Percentiles rank a stretch among this genome's conserved stretches.
These are phyloP conservation scores for Huntiella moniliformis DNA, from an alignment of 2,329 filamentous ascomycete species.

Conservation along the genomic window DNA sequence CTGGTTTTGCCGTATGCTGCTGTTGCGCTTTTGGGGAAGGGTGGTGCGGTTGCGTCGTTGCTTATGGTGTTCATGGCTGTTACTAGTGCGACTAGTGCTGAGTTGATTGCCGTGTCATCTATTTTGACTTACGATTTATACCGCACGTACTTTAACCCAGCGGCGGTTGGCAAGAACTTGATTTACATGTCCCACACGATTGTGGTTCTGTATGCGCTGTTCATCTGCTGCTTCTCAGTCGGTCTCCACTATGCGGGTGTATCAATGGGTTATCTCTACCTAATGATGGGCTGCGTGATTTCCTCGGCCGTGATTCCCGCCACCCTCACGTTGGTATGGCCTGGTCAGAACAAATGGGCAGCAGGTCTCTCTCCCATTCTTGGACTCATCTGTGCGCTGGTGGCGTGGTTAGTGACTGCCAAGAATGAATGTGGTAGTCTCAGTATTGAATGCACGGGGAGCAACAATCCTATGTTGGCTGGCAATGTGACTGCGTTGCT, in stretches of 20 bases:
- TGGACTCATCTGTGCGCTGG: constrained; percentile 45
- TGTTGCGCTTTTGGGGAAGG: constrained; percentile 62
- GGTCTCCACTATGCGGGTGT: constrained; percentile 58
- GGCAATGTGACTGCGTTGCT: constrained; percentile 72
- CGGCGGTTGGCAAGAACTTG: constrained; percentile 53
- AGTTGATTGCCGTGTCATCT: constrained; percentile 72
- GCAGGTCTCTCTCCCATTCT: constrained; percentile 49
- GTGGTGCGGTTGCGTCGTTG: constrained; percentile 60
- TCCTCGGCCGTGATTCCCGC: constrained; percentile 70
- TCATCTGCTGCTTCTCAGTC: constrained; percentile 62
- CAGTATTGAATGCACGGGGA: constrained; percentile 55
- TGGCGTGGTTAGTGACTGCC: constrained; percentile 59
- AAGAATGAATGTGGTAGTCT: constrained; percentile 50
- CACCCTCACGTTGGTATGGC: constrained; percentile 64
- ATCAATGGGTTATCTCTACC: constrained; percentile 73
- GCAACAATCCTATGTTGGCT: constrained; percentile 72
- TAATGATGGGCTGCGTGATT: constrained; percentile 86
- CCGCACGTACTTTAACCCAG: constrained; percentile 67
- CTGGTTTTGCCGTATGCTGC: constrained; percentile 73
- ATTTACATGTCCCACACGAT: constrained; percentile 63
- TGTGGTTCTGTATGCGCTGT: constrained; percentile 51
- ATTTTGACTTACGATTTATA: constrained; percentile 81
- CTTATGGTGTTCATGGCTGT: constrained; percentile 82
- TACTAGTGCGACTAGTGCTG: constrained; percentile 63
- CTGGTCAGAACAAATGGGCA: constrained; percentile 54